Percentiles rank a stretch among this genome's conserved stretches.
Conservation (phyloP, 2,329 filamentous ascomycete genomes). For the Paradendryphiella salina region DNA sequence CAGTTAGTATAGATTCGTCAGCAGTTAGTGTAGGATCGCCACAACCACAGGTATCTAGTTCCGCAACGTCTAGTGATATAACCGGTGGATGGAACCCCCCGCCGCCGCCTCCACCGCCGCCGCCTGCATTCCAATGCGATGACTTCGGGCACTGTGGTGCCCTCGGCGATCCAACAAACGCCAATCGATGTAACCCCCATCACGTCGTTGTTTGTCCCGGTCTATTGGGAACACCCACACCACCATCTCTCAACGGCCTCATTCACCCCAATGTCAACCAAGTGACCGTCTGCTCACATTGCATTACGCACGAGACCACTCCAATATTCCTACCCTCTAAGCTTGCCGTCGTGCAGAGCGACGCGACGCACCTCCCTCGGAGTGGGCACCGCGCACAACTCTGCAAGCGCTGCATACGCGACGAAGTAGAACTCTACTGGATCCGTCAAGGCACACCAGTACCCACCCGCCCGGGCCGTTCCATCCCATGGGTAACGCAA, state of each 20-base stretch:
- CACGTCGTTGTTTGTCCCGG: too few species aligned
- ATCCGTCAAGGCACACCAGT: neutral
- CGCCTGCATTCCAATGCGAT: too few species aligned
- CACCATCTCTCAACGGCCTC: too few species aligned
- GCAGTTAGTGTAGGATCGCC: neutral
- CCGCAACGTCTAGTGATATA: too few species aligned
- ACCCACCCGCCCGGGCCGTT: neutral
- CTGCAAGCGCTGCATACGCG: constrained; percentile 1
- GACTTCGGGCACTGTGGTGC: too few species aligned
- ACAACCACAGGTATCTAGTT: neutral
- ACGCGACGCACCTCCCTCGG: neutral
- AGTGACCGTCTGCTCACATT: too few species aligned
- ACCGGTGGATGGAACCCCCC: too few species aligned
- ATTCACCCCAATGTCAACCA: too few species aligned
- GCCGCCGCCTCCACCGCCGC: too few species aligned
- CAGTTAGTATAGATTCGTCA: neutral
- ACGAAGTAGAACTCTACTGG: constrained; percentile 10
- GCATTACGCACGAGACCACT: neutral
- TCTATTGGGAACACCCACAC: too few species aligned
- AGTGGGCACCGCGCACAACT: neutral
- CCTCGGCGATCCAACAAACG: too few species aligned
- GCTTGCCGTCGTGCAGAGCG: neutral
- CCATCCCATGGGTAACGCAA: neutral
- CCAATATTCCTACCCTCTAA: neutral
- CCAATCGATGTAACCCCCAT: too few species aligned